phyloP scores from a whole-genome alignment of 495 filamentous ascomycete genomes.

The Penicillium mononematosum region DNA sequence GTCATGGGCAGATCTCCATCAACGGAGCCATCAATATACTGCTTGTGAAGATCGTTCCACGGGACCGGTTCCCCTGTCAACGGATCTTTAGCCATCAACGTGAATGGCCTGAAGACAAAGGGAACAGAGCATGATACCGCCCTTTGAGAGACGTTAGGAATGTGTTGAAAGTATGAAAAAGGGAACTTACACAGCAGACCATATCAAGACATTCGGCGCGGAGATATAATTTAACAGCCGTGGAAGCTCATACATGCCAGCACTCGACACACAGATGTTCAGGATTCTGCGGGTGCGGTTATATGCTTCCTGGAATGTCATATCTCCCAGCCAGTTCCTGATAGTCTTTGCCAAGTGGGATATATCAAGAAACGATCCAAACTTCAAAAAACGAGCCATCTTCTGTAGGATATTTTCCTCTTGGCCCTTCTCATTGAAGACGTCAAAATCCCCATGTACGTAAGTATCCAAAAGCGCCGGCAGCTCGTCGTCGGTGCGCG shows the following conservation, averaged over 20 bases:
- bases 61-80: slow-evolving; percentile 71
- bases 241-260: slow-evolving; percentile 82
- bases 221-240: slow-evolving; percentile 89
- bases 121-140: slow-evolving; percentile 93
- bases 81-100: slow-evolving; percentile 81
- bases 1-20: slow-evolving; percentile 95
- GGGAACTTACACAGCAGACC: slow-evolving; percentile 80
- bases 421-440: slow-evolving; percentile 75
- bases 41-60: slow-evolving; percentile 80
- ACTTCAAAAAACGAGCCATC: slow-evolving; percentile 71
- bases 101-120: slow-evolving; percentile 73
- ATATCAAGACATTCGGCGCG: slow-evolving; percentile 89
- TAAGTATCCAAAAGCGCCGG: slow-evolving; percentile 69
- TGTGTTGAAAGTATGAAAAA: background rate
- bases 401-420: slow-evolving; percentile 67
- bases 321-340: slow-evolving; percentile 73
- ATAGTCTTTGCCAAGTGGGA: slow-evolving; percentile 76
- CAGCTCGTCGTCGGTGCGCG: slow-evolving; percentile 80
- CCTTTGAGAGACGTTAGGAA: slow-evolving; percentile 39
- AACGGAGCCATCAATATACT: slow-evolving; percentile 91
- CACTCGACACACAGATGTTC: slow-evolving; percentile 89
- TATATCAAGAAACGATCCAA: slow-evolving; percentile 82
- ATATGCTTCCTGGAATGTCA: slow-evolving; percentile 95
- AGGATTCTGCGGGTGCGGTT: slow-evolving; percentile 85
- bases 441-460: slow-evolving; percentile 75